These are phyloP conservation scores for Clarireedia paspali DNA, from an alignment of 2,329 filamentous ascomycete genomes.

Conservation along the genomic window DNA sequence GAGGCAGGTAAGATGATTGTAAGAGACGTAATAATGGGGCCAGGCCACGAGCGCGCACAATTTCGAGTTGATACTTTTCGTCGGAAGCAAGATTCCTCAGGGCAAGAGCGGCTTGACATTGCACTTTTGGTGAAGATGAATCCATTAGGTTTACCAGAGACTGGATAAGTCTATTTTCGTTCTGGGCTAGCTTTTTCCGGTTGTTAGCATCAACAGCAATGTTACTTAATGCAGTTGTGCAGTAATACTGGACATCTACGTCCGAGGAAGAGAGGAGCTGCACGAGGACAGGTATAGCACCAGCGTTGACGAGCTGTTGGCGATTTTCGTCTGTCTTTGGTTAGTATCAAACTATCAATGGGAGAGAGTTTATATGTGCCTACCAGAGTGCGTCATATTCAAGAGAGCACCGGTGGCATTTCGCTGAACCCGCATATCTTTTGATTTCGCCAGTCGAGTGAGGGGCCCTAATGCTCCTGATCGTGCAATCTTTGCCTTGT, in stretches of 20 bases:
- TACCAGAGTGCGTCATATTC: slow-evolving; percentile 99
- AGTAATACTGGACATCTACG: slow-evolving; percentile 98
- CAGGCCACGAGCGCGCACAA: slow-evolving; percentile 82
- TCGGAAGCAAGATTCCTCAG: slow-evolving; percentile 93
- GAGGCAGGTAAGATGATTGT: slow-evolving; percentile 88
- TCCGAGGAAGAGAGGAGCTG: slow-evolving; percentile 88
- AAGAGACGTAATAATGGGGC: slow-evolving; percentile 79
- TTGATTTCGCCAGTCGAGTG: slow-evolving; percentile 88
- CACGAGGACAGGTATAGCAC: slow-evolving; percentile 95
- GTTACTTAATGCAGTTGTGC: slow-evolving; percentile 95
- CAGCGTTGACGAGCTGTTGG: slow-evolving; percentile 93
- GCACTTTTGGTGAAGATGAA: slow-evolving; percentile 92
- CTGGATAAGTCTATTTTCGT: slow-evolving; percentile 84
- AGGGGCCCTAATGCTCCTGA: slow-evolving; percentile 88
- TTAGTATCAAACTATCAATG: slow-evolving; percentile 11
- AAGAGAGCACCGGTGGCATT: slow-evolving; percentile 94
- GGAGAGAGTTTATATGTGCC: slow-evolving; percentile 21
- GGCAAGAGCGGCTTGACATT: slow-evolving; percentile 92
- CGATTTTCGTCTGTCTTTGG: slow-evolving; percentile 75
- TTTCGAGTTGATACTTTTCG: slow-evolving; percentile 97
- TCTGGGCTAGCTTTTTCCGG: slow-evolving; percentile 82
- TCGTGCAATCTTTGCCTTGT: slow-evolving; percentile 96
- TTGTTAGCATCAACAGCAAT: slow-evolving; percentile 93
- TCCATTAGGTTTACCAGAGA: slow-evolving; percentile 96
- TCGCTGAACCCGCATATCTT: slow-evolving; percentile 96